These are phyloP conservation scores for Leptodermis oblonga DNA, from an alignment of 257 asterid genomes.

Conservation along the genomic window DNA sequence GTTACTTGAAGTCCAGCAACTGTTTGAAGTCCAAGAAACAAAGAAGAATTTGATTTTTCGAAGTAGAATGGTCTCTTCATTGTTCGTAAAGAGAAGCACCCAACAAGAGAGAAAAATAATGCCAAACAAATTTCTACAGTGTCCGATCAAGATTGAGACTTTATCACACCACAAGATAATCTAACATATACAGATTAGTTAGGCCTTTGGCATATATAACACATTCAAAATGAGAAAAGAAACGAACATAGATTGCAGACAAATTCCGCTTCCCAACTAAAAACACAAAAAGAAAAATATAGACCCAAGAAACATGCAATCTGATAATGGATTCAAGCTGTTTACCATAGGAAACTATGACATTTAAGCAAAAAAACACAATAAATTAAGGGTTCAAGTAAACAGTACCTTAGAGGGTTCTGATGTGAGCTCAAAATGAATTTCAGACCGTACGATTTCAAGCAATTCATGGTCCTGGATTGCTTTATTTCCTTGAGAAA, in stretches of 20 bases:
- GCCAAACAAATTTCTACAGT: background rate
- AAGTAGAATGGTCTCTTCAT: background rate
- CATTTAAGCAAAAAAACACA: background rate
- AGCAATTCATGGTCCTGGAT: conserved; percentile 54
- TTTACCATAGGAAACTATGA: background rate
- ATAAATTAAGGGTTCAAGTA: background rate
- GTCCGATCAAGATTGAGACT: background rate
- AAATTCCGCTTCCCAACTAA: background rate
- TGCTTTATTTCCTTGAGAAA: conserved; percentile 43
- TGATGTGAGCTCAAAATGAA: conserved; percentile 57
- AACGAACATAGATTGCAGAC: background rate
- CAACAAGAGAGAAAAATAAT: background rate
- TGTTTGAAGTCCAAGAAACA: background rate
- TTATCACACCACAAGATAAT: background rate
- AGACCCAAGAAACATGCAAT: background rate
- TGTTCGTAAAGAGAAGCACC: background rate
- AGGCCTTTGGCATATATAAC: background rate
- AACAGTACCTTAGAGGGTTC: conserved; percentile 53
- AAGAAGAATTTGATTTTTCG: background rate
- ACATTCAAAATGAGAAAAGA: background rate
- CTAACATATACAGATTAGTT: background rate
- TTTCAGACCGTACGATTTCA: conserved; percentile 64
- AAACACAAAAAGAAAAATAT: background rate
- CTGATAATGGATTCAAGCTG: background rate
- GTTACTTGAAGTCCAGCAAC: background rate